Conservation (phyloP, 169 alveolate species). For the Plasmodium falciparum region DNA sequence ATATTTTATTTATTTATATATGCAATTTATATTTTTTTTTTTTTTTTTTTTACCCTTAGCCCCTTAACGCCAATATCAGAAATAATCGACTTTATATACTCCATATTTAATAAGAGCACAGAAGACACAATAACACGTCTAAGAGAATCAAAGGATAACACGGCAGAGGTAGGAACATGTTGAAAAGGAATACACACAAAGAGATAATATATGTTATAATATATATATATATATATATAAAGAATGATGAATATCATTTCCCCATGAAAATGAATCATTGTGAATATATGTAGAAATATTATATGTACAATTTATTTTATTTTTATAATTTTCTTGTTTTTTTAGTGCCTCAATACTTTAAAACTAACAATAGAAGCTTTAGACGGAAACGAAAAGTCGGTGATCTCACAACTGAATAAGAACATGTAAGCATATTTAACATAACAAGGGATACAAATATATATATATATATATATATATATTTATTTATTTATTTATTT, state of each 20-base stretch:
- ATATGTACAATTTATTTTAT: not conserved
- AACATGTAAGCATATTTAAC: constrained; percentile 15
- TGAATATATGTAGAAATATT: too few relatives aligned
- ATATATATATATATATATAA: not conserved
- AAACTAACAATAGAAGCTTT: constrained; percentile 20
- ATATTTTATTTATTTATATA: not conserved
- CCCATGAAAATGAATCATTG: not conserved
- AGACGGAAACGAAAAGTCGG: constrained; percentile 31
- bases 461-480: too few relatives aligned
- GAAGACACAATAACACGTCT: constrained; percentile 34
- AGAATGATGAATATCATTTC: not conserved
- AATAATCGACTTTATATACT: constrained; percentile 28
- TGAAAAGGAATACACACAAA: not conserved
- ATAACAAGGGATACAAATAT: too few relatives aligned
- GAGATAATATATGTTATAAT: not conserved
- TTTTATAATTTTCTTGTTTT: not conserved
- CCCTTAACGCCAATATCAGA: constrained; percentile 44
- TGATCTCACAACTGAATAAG: constrained; percentile 22
- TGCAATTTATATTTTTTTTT: not conserved
- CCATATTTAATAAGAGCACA: constrained; percentile 18
- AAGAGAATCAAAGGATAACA: constrained; percentile 40
- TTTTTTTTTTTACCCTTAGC: constrained; percentile 17
- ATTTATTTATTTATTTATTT: too few relatives aligned
- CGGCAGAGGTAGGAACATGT: constrained; percentile 15
- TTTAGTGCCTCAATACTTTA: constrained; percentile 22